Evolutionary conservation across 208 protist species (phyloP).

Genomic region (Crithidia fasciculata): DNA sequence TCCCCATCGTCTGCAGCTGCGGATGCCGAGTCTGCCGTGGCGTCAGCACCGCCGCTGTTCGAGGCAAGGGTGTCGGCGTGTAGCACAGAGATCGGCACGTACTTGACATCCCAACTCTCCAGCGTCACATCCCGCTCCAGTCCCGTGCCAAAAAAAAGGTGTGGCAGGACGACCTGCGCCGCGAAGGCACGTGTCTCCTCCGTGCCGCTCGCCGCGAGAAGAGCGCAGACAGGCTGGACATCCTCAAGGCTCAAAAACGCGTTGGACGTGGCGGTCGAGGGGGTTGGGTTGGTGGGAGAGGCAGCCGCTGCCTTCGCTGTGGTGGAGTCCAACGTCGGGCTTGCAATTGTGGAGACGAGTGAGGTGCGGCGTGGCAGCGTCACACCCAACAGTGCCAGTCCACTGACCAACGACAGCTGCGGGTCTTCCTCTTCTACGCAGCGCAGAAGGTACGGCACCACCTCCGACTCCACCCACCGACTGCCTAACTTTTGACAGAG

Average conservation of each 20-base stretch:
- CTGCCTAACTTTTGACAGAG: constrained; percentile 57
- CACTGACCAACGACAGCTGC: constrained; percentile 59
- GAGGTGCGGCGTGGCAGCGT: constrained; percentile 26
- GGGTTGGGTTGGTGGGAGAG: background rate
- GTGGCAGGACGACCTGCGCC: constrained; percentile 74
- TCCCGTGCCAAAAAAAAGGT: constrained; percentile 64
- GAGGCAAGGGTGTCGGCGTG: constrained; percentile 27
- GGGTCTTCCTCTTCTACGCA: constrained; percentile 79
- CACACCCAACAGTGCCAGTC: constrained; percentile 64
- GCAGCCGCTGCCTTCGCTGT: background rate
- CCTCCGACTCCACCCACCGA: constrained; percentile 58
- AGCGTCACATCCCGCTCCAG: constrained; percentile 52
- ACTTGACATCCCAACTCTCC: constrained; percentile 65
- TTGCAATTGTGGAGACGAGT: constrained; percentile 1
- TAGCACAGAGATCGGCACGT: constrained; percentile 34
- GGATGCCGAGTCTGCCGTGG: constrained; percentile 4
- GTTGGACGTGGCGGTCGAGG: background rate
- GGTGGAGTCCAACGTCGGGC: background rate
- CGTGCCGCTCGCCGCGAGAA: constrained; percentile 50
- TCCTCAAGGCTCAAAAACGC: constrained; percentile 43
- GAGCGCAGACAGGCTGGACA: constrained; percentile 47
- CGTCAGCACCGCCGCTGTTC: constrained; percentile 13
- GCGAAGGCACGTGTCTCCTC: constrained; percentile 55
- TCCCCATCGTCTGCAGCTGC: constrained; percentile 8
- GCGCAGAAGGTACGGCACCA: constrained; percentile 79